Base-by-base conservation (phyloP, 176 grass and related monocot species). In the Avena insularis region DNA sequence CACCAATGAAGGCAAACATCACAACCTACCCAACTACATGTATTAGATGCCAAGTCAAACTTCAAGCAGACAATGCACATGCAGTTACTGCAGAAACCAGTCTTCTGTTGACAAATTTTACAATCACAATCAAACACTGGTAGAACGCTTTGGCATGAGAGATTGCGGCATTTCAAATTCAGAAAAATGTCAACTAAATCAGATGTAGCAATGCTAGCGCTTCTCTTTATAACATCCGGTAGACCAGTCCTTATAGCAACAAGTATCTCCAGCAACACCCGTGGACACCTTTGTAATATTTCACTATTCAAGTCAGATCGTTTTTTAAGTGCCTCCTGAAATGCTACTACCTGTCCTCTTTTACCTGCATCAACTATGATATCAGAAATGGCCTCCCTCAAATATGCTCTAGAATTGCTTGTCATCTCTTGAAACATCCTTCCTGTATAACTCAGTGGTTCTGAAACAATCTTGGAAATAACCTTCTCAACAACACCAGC, bases 351-450 rank as follows among this genome's bases (percentile, higher is more conserved):
- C 23, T 96, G 85, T 23, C 83, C 85, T 83, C 75, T 96, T 96
- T 91, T 96, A 58, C 92, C 87, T 80, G 82, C 71, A 89, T 82
- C 83, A 8, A 84, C 85, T 80, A 98, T 84, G 82, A 96, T 93
- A 23, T 98, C 97, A 92, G 85, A 92, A 84, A 98, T 96, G 25
- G 93, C 88, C 78, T 98, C 87, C 89, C 88, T 98, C 81, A 98
- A 76, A 84, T 93, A 98, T 75, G 85, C 83, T 84, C 94, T 84
- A 80, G 97, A 98, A 85, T 83, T 93, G 33, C 89, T 91, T 43
- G 94, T 94, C 97, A 98, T 98, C 85, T 96, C 94, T 80, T 94
- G 94, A 96, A 98, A 94, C 94, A 98, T 96, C 84, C 93, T 93
- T 84, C 85, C 92, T 49, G 87, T 91, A 65, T 89, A 86, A 90